These are phyloP conservation scores for Trichocomaceae sp. DNA, from an alignment of 2,329 filamentous ascomycete species.

Conservation along the genomic window DNA sequence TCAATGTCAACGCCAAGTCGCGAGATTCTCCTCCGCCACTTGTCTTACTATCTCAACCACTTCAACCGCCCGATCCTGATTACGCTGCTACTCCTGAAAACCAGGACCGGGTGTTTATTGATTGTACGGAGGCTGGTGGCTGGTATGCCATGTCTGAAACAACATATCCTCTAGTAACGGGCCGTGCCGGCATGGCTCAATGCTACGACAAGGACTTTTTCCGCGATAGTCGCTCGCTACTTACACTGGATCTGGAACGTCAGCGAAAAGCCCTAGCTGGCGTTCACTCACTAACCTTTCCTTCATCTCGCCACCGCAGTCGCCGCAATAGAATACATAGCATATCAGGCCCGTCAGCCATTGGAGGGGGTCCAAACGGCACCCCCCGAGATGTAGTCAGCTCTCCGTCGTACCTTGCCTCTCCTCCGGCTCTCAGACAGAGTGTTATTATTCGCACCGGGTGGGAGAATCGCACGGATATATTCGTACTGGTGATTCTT, in stretches of 20 bases:
- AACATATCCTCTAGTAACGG: slow-evolving; percentile 77
- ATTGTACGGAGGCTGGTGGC: slow-evolving; percentile 74
- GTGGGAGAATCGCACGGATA: slow-evolving; percentile 41
- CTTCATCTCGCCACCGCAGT: slow-evolving; percentile 17
- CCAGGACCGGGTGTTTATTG: slow-evolving; percentile 68
- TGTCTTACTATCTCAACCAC: slow-evolving; percentile 78
- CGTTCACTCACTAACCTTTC: slow-evolving; percentile 57
- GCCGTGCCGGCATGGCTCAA: slow-evolving; percentile 54
- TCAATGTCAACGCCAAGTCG: slow-evolving; percentile 57
- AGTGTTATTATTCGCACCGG: slow-evolving; percentile 42
- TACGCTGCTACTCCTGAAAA: slow-evolving; percentile 29
- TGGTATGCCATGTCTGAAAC: slow-evolving; percentile 92
- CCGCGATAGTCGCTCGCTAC: slow-evolving; percentile 30
- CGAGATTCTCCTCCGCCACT: slow-evolving; percentile 61
- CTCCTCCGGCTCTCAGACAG: slow-evolving; percentile 34
- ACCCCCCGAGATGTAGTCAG: slow-evolving; percentile 32
- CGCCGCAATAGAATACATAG: slow-evolving; percentile 38
- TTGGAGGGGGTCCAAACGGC: slow-evolving; percentile 30
- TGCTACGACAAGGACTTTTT: slow-evolving; percentile 51
- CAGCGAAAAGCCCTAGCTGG: slow-evolving; percentile 60
- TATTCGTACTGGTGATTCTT: slow-evolving; percentile 37
- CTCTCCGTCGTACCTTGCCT: slow-evolving; percentile 31
- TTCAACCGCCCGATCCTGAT: slow-evolving; percentile 50
- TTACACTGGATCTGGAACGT: slow-evolving; percentile 38
- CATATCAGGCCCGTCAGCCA: slow-evolving; percentile 35